These are phyloP conservation scores for Mortierella sp. DNA, from an alignment of 371 early-diverging fungal species.

Conservation along the genomic window DNA sequence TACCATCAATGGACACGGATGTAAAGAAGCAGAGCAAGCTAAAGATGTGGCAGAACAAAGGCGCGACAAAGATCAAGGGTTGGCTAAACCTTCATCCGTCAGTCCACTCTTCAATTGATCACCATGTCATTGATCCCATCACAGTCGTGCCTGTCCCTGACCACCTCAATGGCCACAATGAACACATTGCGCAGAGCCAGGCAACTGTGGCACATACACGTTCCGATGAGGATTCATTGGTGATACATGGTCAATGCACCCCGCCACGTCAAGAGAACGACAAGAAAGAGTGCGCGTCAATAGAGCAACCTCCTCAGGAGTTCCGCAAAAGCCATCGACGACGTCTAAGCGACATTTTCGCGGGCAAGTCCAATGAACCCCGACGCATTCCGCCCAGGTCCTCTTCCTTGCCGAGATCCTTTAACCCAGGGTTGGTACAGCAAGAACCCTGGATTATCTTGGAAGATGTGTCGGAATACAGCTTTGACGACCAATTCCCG, in stretches of 20 bases:
- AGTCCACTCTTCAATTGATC: neutral
- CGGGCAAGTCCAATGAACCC: neutral
- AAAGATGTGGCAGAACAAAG: constrained; percentile 21
- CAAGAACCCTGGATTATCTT: neutral
- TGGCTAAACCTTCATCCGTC: constrained; percentile 14
- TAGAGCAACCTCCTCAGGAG: neutral
- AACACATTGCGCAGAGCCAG: too few species aligned
- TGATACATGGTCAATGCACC: too few species aligned
- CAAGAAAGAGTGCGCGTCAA: neutral
- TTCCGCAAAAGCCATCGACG: constrained; percentile 5
- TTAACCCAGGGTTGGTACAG: neutral
- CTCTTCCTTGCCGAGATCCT: constrained; percentile 21
- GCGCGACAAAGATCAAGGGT: constrained; percentile 22
- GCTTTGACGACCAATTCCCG: neutral
- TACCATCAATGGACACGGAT: neutral
- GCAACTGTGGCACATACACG: too few species aligned
- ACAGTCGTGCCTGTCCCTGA: neutral
- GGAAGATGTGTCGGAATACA: constrained; percentile 2
- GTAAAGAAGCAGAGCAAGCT: constrained; percentile 5
- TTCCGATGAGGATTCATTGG: too few species aligned
- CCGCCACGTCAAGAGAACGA: too few species aligned
- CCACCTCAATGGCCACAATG: too few species aligned
- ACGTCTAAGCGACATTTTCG: neutral
- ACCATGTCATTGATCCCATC: neutral
- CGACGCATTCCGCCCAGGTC: constrained; percentile 14